Evolutionary conservation across 495 filamentous ascomycete species (phyloP), one percentile per base, ranked within the genome.

Genomic region (Xylaria venustula): DNA sequence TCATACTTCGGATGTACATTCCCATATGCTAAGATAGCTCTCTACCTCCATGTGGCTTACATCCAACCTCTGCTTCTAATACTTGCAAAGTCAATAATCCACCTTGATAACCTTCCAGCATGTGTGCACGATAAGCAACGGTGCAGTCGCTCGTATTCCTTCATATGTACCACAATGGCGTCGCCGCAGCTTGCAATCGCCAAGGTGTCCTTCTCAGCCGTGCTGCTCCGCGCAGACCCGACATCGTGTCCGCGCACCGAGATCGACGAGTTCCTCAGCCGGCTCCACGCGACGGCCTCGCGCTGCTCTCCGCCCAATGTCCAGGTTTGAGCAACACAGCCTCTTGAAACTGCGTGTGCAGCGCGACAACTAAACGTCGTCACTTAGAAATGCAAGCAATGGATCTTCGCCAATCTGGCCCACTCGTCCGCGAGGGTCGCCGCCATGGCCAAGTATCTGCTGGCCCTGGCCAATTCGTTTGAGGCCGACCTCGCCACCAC

Each of bases 251-350:
- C 87, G 23, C 83, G 85, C 71, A 83, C 89, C 69, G 87, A 91
- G 54, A 89, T 95, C 78, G 77, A 85, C 58, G 70, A 81, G 37
- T 90, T 94, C 67, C 87, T 92, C 72, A 65, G 75, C 58, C 76
- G 84, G 49, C 81, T 97, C 62, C 85, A 89, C 67, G 76, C 82
- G 69, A 83, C 83, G 57, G 73, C 92, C 67, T 78, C 81, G 73
- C 85, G 88, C 76, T 93, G 92, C 84, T 90, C 90, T 64, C 79
- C 86, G 58, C 71, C 79, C 78, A 95, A 96, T 79, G 88, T 97
- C 82, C 92, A 97, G 92, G 92, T 97, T 92, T 93, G 92, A 90
- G 74, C 78, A 74, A 77, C 73, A 76, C 70, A 69, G 69, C 72
- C 80, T 77, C 74, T 75, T 73, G 81, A 81, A 83, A 73, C 66